phyloP scores from a whole-genome alignment of 371 early-diverging fungal genomes.

The Smittium culicis region DNA sequence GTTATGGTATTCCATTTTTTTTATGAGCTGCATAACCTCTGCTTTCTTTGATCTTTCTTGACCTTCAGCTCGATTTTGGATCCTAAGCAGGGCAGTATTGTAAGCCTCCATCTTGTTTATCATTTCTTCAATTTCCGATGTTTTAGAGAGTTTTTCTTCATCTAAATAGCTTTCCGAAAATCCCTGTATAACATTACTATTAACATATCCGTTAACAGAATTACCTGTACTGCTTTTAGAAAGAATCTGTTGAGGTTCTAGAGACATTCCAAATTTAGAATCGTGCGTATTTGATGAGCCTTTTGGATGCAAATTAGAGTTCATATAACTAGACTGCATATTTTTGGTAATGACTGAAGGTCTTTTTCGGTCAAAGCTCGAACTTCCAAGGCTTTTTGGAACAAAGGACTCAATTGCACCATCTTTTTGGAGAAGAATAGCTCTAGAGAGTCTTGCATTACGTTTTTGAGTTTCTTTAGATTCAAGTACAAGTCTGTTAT shows the following conservation, averaged over 20 bases:
- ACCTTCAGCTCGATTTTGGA: slow-evolving; percentile 8
- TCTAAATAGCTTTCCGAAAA: background rate
- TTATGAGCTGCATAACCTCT: slow-evolving; percentile 3
- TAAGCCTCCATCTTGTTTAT: slow-evolving; percentile 10
- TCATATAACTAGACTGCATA: background rate
- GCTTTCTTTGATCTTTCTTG: background rate
- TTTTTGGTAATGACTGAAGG: background rate
- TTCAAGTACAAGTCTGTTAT: slow-evolving; percentile 10
- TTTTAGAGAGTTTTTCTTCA: background rate
- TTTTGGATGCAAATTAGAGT: background rate
- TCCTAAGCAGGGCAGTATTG: slow-evolving; percentile 5
- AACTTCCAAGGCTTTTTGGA: no score
- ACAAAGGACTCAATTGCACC: slow-evolving; percentile 8
- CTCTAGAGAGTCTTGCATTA: slow-evolving; percentile 7
- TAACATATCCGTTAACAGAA: background rate
- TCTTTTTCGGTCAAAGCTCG: background rate
- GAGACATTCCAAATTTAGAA: no score
- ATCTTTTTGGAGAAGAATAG: slow-evolving; percentile 5
- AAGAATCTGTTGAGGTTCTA: background rate
- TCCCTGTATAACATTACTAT: background rate
- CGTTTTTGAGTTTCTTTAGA: background rate
- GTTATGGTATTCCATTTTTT: slow-evolving; percentile 9
- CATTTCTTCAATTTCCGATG: background rate
- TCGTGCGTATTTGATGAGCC: background rate
- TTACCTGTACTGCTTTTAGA: background rate